Evolutionary conservation across 129 eudicot genomes (phyloP).

Genomic region (Cynara cardunculus): DNA sequence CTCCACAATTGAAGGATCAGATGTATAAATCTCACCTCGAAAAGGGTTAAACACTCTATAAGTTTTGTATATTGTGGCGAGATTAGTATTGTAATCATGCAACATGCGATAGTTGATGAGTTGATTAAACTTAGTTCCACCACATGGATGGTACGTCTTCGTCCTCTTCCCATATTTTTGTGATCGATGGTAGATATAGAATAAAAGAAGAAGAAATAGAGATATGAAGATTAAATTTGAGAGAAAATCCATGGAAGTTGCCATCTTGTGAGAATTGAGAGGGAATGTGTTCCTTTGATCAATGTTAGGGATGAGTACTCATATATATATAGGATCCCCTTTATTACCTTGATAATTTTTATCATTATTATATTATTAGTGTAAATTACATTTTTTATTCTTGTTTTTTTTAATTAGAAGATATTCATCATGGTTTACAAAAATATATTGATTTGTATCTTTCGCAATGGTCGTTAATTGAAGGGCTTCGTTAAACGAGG

Average conservation of each 20-base stretch:
- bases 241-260: background rate
- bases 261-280: background rate
- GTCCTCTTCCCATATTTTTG: background rate
- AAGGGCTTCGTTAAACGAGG: no score
- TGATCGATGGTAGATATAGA: background rate
- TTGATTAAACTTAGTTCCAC: constrained; percentile 36
- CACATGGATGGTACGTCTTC: constrained; percentile 5
- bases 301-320: background rate
- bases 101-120: constrained; percentile 37
- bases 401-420: no score
- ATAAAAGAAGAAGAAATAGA: background rate
- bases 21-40: constrained; percentile 43
- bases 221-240: background rate
- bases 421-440: no score
- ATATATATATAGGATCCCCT: background rate
- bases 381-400: no score
- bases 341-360: background rate
- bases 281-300: background rate
- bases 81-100: constrained; percentile 51
- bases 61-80: constrained; percentile 34
- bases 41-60: constrained; percentile 45
- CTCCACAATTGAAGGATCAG: background rate
- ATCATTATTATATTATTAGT: no score
- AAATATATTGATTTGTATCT: no score
- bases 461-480: no score